A percentile compares a stretch with the other conserved stretches of the same genome.
These are phyloP conservation scores for Citrus mangshanensis DNA, from an alignment of 345 rosid species.

Conservation along the genomic window DNA sequence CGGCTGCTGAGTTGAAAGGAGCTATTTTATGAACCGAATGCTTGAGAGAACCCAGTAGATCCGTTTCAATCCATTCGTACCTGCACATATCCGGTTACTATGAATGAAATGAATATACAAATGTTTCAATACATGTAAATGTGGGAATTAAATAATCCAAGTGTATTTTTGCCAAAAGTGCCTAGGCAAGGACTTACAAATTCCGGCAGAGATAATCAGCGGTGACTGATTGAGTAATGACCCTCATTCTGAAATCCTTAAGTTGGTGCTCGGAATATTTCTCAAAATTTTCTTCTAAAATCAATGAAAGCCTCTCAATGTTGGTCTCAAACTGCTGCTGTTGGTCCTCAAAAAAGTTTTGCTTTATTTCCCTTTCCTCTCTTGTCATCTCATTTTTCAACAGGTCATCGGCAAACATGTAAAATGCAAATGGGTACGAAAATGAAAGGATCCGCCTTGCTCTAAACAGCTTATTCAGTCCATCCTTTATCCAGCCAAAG, in stretches of 20 bases:
- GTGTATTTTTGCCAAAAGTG: too few relatives aligned
- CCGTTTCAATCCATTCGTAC: constrained; percentile 39
- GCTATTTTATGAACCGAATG: constrained; percentile 29
- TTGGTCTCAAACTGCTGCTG: constrained; percentile 42
- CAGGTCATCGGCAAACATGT: constrained; percentile 49
- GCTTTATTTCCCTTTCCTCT: constrained; percentile 38
- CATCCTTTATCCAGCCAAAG: constrained; percentile 55
- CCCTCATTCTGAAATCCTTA: constrained; percentile 21
- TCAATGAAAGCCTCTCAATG: constrained; percentile 39
- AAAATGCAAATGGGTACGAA: constrained; percentile 57
- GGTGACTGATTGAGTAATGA: constrained; percentile 22
- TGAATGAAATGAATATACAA: too few relatives aligned
- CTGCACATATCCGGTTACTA: constrained; percentile 11
- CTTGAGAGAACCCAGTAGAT: constrained; percentile 33
- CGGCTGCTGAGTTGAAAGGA: constrained; percentile 31
- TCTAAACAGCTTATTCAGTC: constrained; percentile 41
- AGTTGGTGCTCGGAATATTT: constrained; percentile 14
- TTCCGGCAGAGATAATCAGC: constrained; percentile 40
- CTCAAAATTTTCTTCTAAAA: constrained; percentile 35
- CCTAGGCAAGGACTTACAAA: constrained; percentile 23
- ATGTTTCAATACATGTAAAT: too few relatives aligned
- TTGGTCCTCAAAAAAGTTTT: constrained; percentile 36
- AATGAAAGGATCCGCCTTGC: constrained; percentile 48
- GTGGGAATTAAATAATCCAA: too few relatives aligned
- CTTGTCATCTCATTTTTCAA: constrained; percentile 35